These are phyloP conservation scores for Colletotrichum sp. DNA, from an alignment of 2,329 filamentous ascomycete species.

Conservation along the genomic window DNA sequence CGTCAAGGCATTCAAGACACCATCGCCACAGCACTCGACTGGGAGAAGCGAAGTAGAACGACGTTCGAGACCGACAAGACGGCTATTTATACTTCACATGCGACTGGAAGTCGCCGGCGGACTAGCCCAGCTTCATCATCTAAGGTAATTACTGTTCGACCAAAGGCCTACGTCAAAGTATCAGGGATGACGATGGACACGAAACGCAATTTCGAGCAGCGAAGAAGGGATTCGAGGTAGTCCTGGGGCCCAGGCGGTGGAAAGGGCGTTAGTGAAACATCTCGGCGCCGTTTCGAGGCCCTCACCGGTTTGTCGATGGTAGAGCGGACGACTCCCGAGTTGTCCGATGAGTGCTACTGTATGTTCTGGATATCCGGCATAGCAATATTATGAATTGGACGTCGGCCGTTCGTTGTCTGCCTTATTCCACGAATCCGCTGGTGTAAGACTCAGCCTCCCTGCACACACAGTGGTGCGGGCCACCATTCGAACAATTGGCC, in stretches of 20 bases:
- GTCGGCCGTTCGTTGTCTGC: too few relatives aligned
- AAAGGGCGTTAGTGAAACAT: too few relatives aligned
- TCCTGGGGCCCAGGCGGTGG: too few relatives aligned
- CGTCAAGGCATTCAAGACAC: neutral
- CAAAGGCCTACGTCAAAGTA: neutral
- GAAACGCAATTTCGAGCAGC: neutral
- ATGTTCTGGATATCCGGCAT: too few relatives aligned
- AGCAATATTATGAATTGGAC: too few relatives aligned
- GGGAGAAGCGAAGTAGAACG: neutral
- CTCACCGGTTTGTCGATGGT: neutral
- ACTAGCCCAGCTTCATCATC: neutral
- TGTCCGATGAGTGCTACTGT: neutral
- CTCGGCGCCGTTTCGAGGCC: too few relatives aligned
- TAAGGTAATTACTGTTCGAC: neutral
- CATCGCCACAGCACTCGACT: neutral
- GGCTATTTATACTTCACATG: neutral
- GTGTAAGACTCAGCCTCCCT: too few relatives aligned
- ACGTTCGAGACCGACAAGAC: neutral
- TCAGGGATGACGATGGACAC: neutral
- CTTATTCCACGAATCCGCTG: too few relatives aligned
- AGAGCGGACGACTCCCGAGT: neutral
- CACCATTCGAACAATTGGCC: too few relatives aligned
- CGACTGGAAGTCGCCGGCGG: neutral
- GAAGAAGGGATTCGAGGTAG: too few relatives aligned
- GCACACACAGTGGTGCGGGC: too few relatives aligned